A percentile compares a stretch with the other conserved stretches of the same genome.
These are phyloP conservation scores for Hypoxylon trugodes DNA, from an alignment of 495 filamentous ascomycete species.

Conservation along the genomic window DNA sequence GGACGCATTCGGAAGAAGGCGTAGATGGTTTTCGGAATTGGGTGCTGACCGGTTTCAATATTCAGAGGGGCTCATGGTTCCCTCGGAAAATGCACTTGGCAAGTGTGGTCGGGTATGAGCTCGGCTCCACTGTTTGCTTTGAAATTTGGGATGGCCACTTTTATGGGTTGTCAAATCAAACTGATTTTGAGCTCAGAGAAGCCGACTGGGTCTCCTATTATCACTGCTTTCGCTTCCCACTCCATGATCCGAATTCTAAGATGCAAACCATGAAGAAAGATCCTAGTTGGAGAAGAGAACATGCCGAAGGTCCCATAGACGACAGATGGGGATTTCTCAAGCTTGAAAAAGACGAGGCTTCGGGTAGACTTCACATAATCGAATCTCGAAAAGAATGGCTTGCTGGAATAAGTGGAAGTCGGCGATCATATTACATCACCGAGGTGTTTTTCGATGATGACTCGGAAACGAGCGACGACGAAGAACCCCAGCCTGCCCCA, in stretches of 20 bases:
- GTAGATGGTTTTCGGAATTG: slow-evolving; percentile 65
- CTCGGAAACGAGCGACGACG: slow-evolving; percentile 5
- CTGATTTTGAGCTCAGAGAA: slow-evolving; percentile 69
- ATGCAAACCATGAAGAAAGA: slow-evolving; percentile 48
- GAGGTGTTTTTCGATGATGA: slow-evolving; percentile 58
- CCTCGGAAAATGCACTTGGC: slow-evolving; percentile 55
- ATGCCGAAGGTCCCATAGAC: slow-evolving; percentile 78
- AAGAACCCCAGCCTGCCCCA: neutral
- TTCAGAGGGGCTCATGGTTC: slow-evolving; percentile 49
- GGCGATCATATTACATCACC: slow-evolving; percentile 74
- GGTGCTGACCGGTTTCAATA: slow-evolving; percentile 65
- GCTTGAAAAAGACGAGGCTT: slow-evolving; percentile 69
- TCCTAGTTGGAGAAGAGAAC: slow-evolving; percentile 70
- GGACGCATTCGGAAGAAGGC: slow-evolving; percentile 63
- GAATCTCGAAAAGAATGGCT: slow-evolving; percentile 80
- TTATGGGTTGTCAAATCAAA: slow-evolving; percentile 75
- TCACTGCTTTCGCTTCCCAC: slow-evolving; percentile 68
- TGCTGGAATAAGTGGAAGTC: slow-evolving; percentile 63
- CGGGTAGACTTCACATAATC: slow-evolving; percentile 66
- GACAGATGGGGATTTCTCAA: slow-evolving; percentile 77
- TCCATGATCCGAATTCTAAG: slow-evolving; percentile 47
- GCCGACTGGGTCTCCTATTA: slow-evolving; percentile 77
- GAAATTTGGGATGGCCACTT: slow-evolving; percentile 74
- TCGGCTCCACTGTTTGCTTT: slow-evolving; percentile 75
- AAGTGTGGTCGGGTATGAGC: slow-evolving; percentile 67